phyloP scores from a whole-genome alignment of 1,139 yeast genomes.

The Suhomyces terraborum region DNA sequence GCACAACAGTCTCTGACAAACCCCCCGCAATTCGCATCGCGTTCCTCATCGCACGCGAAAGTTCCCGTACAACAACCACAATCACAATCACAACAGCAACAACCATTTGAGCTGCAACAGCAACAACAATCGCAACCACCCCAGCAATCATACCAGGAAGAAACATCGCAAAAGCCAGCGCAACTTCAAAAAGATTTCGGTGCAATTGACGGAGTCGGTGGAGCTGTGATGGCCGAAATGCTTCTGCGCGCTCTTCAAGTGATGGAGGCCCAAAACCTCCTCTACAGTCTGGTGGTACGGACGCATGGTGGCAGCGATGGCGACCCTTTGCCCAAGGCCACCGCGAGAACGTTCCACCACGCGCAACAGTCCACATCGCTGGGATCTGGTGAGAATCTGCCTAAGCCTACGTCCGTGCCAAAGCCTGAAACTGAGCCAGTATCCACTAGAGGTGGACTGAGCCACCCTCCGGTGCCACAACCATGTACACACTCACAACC shows the following conservation, averaged over 20 bases:
- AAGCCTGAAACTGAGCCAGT: too few species aligned
- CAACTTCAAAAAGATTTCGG: too few species aligned
- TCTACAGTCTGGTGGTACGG: not conserved
- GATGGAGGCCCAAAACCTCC: conserved; percentile 1
- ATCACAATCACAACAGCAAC: too few species aligned
- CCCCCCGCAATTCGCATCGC: not conserved
- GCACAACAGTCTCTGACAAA: not conserved
- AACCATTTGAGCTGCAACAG: too few species aligned
- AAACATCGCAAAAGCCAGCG: not conserved
- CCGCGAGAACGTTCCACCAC: not conserved
- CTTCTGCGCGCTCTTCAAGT: not conserved
- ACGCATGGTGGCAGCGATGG: not conserved
- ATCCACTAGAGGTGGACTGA: too few species aligned
- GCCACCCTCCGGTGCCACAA: not conserved
- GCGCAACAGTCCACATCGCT: too few species aligned
- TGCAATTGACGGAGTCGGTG: not conserved
- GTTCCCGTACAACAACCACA: too few species aligned
- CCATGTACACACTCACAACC: too few species aligned
- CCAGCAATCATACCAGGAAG: not conserved
- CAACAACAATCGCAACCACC: not conserved
- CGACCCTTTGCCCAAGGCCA: too few species aligned
- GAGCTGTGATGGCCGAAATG: not conserved
- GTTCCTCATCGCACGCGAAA: too few species aligned
- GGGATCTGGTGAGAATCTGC: not conserved
- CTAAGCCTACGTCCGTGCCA: too few species aligned